Base-by-base conservation (phyloP, 2,329 filamentous ascomycete species). In the Phialophora chinensis region DNA sequence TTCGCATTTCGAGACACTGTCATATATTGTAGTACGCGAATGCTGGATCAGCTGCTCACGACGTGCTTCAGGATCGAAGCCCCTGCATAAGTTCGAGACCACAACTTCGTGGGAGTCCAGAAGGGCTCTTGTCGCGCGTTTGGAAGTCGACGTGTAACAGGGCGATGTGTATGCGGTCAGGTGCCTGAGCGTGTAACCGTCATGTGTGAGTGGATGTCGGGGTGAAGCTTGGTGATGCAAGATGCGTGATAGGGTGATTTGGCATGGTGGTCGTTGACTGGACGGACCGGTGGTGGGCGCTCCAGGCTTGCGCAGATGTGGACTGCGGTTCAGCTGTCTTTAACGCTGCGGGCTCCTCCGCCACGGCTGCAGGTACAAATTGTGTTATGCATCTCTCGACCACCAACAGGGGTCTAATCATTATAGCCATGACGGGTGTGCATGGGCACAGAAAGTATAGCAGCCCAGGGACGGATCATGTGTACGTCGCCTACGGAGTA, bases 341-440 rank as follows among this genome's bases (percentile, higher is more conserved):
- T 54, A n/a, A 57, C 27, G 61, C 58, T 58, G 54, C 31, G 54
- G 58, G 60, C 29, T 50, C 59, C 35, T 49, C 56, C 65, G 66
- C 69, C 69, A 69, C 69, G 54, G 47, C 62, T 68, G 69, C 69
- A 71, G 69, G 69, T 69, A 71, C 69, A 69, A 60, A 71, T 69
- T 69, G 60, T 60, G 57, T 67, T 67, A 33, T 64, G 65, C 65
- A 27, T 52, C 49, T 52, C 11, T 52, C 14, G 10, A 44, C 38
- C 7, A n/a, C 38, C 14, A n/a, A 44, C 38, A 44, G 38, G 38
- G 38, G 38, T 8, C 38, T 44, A 20, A n/a, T 17, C 60, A 55
- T 14, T 23, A 17, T 8, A 49, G 44, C 44, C 27, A 27, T n/a
- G 14, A 53, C 49, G 38, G 38, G 38, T 44, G 12, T 17, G 38